Evolutionary conservation across 116 monocot genomes (phyloP), one percentile per base, ranked within the genome.

Genomic region (Phalaenopsis hybrid): DNA sequence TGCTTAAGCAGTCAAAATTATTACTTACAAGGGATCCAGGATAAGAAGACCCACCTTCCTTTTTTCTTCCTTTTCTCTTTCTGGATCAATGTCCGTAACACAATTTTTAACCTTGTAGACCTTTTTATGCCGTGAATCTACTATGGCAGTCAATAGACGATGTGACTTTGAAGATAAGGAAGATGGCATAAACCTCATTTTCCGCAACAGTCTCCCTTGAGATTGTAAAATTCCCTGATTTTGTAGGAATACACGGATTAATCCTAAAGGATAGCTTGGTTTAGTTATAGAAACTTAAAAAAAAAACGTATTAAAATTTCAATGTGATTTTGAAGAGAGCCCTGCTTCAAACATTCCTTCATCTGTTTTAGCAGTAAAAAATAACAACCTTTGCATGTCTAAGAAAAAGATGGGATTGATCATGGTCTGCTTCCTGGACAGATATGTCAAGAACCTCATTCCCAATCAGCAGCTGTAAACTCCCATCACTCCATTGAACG

Each of bases 121-220:
- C 78, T 99, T 99, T 81, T 95, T 99, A 86, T 99, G 92, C 20
- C 95, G 89, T 84, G 99, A 99, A 88, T 99, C 99, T 78, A 99
- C 99, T 77, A 99, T 85, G 82, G 99, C 99, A 84, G 95, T 99
- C 81, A 99, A 86, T 46, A 94, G 83, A 11, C 95, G 88, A 84
- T 99, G 99, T 78, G 99, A 99, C 76, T 95, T 99, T 74, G 99
- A 97, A 78, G 96, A 87, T 76, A 99, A 90, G 43, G 99, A 99
- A 82, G 99, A 99, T 73, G 99, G 99, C 99, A 95, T 99, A 86
- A 99, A 95, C 76, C 90, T 91, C 99, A 99, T 99, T 85, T 99
- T 99, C 70, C 57, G 86, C 78, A 94, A 83, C 73, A 99, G 89
- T 79, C 92, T 95, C 77, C 99, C 99, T 94, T 99, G 99, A 46